Percentiles rank a stretch among this genome's conserved stretches.
Evolutionary conservation across 768 basidiomycete species (phyloP).

Genomic region (Lactifluus piperatus): DNA sequence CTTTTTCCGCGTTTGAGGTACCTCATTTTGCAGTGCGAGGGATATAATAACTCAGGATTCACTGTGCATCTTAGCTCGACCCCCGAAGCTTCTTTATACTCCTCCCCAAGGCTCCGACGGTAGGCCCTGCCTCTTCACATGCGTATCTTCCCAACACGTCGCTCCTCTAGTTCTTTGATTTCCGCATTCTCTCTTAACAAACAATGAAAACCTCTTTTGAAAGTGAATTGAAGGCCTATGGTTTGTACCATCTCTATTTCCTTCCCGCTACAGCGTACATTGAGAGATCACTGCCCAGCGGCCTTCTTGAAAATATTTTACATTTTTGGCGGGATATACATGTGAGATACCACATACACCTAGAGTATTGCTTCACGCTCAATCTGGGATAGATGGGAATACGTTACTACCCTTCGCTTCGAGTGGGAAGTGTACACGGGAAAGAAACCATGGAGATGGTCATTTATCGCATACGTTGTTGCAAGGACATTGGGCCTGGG

Average conservation of each 20-base stretch:
- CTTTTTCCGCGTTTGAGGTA: too few species aligned
- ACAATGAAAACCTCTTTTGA: not conserved
- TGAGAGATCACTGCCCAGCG: not conserved
- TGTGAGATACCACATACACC: not conserved
- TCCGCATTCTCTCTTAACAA: not conserved
- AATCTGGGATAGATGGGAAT: constrained; percentile 11
- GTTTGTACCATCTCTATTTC: not conserved
- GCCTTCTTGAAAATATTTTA: not conserved
- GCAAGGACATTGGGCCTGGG: not conserved
- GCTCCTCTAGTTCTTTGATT: too few species aligned
- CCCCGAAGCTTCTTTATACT: too few species aligned
- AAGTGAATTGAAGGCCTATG: not conserved
- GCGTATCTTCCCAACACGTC: too few species aligned
- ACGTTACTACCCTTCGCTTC: constrained; percentile 3
- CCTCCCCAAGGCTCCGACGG: too few species aligned
- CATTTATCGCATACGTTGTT: not conserved
- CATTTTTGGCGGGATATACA: not conserved
- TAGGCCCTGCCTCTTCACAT: too few species aligned
- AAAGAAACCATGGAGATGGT: constrained; percentile 2
- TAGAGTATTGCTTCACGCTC: not conserved
- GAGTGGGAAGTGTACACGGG: too few species aligned
- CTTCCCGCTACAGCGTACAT: not conserved
- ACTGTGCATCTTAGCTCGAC: too few species aligned
- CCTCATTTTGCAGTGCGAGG: too few species aligned
- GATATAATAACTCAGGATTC: too few species aligned